A percentile compares a stretch with the other conserved stretches of the same genome.
Evolutionary conservation across 345 rosid species (phyloP).

Genomic region (Passiflora organensis): DNA sequence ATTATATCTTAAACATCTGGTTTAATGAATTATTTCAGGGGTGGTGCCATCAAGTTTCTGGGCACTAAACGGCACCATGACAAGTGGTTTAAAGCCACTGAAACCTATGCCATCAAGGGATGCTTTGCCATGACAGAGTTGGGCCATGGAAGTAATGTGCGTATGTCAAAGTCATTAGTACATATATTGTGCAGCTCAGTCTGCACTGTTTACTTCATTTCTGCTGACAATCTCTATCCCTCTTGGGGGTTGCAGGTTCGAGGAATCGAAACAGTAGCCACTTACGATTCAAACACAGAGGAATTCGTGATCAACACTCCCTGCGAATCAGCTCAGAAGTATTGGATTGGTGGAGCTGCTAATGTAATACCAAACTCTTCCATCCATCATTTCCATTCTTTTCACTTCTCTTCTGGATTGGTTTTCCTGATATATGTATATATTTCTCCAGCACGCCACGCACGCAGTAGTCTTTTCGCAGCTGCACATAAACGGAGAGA

Average conservation of each 20-base stretch:
- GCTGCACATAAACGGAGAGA: slow-evolving; percentile 65
- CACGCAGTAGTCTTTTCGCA: too few species aligned
- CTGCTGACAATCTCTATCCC: neutral
- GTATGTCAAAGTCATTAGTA: slow-evolving; percentile 18
- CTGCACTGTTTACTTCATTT: neutral
- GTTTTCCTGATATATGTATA: slow-evolving; percentile 27
- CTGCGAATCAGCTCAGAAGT: slow-evolving; percentile 97
- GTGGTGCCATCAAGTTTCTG: slow-evolving; percentile 70
- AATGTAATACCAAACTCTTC: slow-evolving; percentile 35
- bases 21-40: slow-evolving; percentile 45
- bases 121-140: slow-evolving; percentile 95
- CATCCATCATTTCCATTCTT: neutral
- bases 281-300: slow-evolving; percentile 56
- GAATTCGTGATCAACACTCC: slow-evolving; percentile 98
- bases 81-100: too few species aligned
- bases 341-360: slow-evolving; percentile 98
- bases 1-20: too few species aligned
- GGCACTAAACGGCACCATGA: slow-evolving; percentile 88
- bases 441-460: slow-evolving; percentile 81
- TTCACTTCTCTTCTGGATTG: too few species aligned
- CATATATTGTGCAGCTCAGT: neutral
- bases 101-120: too few species aligned
- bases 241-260: slow-evolving; percentile 55
- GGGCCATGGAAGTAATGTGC: slow-evolving; percentile 99
- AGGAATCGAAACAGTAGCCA: slow-evolving; percentile 86